Percentiles rank a stretch among this genome's conserved stretches.
These are phyloP conservation scores for Arachis monticola DNA, from an alignment of 331 rosid genomes.

Conservation along the genomic window DNA sequence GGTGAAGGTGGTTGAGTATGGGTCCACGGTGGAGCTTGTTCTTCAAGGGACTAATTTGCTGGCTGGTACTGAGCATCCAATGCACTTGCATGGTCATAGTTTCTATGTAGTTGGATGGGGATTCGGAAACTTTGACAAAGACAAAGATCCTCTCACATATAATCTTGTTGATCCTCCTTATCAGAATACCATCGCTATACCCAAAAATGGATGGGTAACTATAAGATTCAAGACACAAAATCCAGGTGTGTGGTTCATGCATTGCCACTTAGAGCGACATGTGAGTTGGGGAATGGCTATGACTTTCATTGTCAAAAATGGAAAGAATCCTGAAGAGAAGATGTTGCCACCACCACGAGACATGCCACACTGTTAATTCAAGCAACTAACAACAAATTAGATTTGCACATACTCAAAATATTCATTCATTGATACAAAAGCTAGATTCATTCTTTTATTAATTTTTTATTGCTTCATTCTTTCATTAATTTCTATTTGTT, in stretches of 20 bases:
- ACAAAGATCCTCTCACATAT: constrained; percentile 44
- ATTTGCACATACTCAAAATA: too few species aligned
- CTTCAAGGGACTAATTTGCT: constrained; percentile 55
- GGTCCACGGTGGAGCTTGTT: constrained; percentile 51
- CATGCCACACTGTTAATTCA: constrained; percentile 28
- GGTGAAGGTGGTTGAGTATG: constrained; percentile 55
- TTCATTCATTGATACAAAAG: too few species aligned
- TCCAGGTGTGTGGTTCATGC: constrained; percentile 50
- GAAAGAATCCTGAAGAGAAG: constrained; percentile 18
- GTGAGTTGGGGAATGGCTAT: constrained; percentile 34
- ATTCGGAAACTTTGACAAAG: constrained; percentile 53
- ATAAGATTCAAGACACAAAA: constrained; percentile 52
- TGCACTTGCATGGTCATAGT: constrained; percentile 55
- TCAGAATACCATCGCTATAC: constrained; percentile 48
- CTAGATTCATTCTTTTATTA: too few species aligned
- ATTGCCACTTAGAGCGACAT: constrained; percentile 38
- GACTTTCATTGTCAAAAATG: constrained; percentile 37
- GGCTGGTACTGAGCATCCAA: constrained; percentile 52
- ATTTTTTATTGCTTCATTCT: too few species aligned
- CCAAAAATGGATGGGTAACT: constrained; percentile 54
- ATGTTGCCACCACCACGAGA: constrained; percentile 32
- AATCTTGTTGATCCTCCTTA: constrained; percentile 62
- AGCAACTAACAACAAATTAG: too few species aligned
- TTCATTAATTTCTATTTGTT: too few species aligned
- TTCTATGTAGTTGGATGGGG: constrained; percentile 57